A percentile compares a stretch with the other conserved stretches of the same genome.
These are phyloP conservation scores for Nepenthes alata DNA, from an alignment of 179 eudicot species.

Conservation along the genomic window DNA sequence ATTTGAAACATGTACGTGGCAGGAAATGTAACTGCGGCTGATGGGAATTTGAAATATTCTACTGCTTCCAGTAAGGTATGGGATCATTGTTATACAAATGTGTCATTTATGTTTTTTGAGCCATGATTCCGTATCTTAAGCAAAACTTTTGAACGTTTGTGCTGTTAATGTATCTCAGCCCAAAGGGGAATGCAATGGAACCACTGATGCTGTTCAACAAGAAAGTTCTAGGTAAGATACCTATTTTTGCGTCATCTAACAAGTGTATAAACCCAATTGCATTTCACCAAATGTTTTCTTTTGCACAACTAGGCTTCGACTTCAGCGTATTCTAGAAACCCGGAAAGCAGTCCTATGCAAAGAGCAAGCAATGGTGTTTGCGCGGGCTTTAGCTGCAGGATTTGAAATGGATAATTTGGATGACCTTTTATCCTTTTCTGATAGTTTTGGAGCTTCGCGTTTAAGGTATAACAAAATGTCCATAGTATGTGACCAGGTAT, in stretches of 20 bases:
- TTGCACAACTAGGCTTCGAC: conserved; percentile 40
- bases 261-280: background rate
- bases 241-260: background rate
- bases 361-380: conserved; percentile 90
- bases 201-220: conserved; percentile 32
- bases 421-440: conserved; percentile 53
- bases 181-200: conserved; percentile 23
- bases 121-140: background rate
- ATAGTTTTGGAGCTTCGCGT: conserved; percentile 80
- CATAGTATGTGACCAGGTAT: too few relatives aligned
- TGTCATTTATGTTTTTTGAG: too few relatives aligned
- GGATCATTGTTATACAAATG: conserved; percentile 1
- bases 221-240: conserved; percentile 56
- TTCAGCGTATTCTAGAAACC: conserved; percentile 65
- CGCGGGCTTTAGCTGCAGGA: conserved; percentile 79
- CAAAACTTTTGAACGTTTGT: background rate
- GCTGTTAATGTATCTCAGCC: conserved; percentile 19
- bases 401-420: conserved; percentile 54
- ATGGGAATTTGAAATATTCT: conserved; percentile 20
- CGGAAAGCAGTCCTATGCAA: conserved; percentile 60
- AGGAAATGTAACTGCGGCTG: conserved; percentile 18
- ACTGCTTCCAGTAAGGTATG: conserved; percentile 33
- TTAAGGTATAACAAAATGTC: conserved; percentile 36
- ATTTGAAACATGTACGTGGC: conserved; percentile 6
- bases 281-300: conserved; percentile 4